phyloP scores from a whole-genome alignment of 2,329 filamentous ascomycete genomes.

The Scortechinia acanthostroma region DNA sequence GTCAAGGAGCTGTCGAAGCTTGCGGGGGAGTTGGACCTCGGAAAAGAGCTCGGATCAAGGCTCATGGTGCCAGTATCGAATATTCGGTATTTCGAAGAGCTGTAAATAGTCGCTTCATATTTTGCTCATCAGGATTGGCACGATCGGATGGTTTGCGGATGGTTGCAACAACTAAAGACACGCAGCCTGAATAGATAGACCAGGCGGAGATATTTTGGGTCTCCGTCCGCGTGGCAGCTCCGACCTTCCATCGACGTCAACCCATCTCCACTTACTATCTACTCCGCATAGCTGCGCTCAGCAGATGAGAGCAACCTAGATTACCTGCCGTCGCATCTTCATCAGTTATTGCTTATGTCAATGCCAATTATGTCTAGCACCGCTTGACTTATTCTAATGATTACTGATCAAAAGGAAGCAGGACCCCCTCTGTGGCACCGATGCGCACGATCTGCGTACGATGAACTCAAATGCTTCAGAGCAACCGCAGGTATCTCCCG shows the following conservation, averaged over 20 bases:
- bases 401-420: too few relatives aligned
- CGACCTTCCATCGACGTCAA: background rate
- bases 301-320: too few relatives aligned
- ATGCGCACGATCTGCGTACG: background rate
- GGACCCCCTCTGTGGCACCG: too few relatives aligned
- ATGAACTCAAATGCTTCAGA: background rate
- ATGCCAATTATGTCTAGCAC: too few relatives aligned
- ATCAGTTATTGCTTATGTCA: too few relatives aligned
- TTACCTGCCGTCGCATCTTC: too few relatives aligned
- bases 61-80: constrained; percentile 2
- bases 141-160: background rate
- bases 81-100: background rate
- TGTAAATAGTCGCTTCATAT: background rate
- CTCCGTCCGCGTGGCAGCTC: background rate
- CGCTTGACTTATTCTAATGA: too few relatives aligned
- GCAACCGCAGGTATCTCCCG: background rate
- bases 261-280: background rate
- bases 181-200: background rate
- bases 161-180: background rate
- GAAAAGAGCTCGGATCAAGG: constrained; percentile 1
- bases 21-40: background rate
- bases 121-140: background rate
- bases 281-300: background rate
- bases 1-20: constrained; percentile 2
- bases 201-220: background rate